phyloP scores from a whole-genome alignment of 164 flowering plant species.

The Magnolia kwangsiensis region DNA sequence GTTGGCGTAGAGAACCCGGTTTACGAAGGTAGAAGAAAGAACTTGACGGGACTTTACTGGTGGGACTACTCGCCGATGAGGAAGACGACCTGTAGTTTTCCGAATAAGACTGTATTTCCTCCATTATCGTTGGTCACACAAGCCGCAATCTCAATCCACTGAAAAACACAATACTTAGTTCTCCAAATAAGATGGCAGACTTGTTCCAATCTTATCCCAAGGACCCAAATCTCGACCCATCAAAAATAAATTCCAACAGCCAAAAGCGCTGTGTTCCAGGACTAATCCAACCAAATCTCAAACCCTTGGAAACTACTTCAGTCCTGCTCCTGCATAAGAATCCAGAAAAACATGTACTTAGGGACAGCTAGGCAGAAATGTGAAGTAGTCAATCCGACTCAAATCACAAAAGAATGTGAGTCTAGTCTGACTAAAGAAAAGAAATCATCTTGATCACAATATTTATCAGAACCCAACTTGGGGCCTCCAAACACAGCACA shows the following conservation, averaged over 20 bases:
- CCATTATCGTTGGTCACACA: constrained; percentile 40
- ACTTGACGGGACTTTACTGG: constrained; percentile 78
- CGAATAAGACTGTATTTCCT: constrained; percentile 92
- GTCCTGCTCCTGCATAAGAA: background rate
- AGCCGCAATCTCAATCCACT: background rate
- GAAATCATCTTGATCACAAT: too few species aligned
- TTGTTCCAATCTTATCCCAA: background rate
- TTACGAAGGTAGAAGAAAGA: constrained; percentile 83
- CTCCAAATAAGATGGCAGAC: background rate
- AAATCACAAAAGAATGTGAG: background rate
- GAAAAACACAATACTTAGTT: background rate
- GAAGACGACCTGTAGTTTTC: constrained; percentile 94
- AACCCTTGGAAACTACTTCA: background rate
- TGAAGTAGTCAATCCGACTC: background rate
- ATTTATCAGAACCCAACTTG: background rate
- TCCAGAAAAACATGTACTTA: background rate
- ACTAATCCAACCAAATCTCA: background rate
- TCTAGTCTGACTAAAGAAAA: background rate
- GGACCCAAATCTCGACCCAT: background rate
- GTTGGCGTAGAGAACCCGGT: constrained; percentile 79
- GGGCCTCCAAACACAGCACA: background rate
- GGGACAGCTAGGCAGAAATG: background rate
- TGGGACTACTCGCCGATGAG: constrained; percentile 92
- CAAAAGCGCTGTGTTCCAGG: background rate
- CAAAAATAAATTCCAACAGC: background rate